Evolutionary conservation across 257 asterid species (phyloP).

Genomic region (Gentiana straminea): DNA sequence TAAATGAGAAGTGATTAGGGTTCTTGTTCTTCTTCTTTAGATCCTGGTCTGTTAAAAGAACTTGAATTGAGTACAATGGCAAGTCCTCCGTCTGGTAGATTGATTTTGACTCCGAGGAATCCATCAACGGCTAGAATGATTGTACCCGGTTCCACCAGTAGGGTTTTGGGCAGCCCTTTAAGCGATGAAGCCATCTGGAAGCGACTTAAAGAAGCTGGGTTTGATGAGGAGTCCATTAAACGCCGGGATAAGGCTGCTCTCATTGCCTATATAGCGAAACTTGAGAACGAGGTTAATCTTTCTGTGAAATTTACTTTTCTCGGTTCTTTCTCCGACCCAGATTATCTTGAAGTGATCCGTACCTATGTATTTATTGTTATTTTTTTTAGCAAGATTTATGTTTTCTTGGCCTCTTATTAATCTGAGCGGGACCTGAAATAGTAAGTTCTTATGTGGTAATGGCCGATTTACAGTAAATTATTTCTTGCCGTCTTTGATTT

Average conservation of each 20-base stretch:
- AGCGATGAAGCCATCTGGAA: conserved; percentile 76
- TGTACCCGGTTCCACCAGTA: conserved; percentile 17
- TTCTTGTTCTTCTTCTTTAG: neutral
- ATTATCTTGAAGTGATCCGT: neutral
- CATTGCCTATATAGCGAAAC: conserved; percentile 75
- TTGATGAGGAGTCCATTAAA: conserved; percentile 85
- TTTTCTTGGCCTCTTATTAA: neutral
- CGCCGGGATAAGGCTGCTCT: conserved; percentile 91
- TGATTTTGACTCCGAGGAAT: conserved; percentile 33
- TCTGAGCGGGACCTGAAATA: neutral
- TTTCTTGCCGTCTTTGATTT: neutral
- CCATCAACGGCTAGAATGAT: conserved; percentile 24
- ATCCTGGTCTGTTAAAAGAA: neutral
- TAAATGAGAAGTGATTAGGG: neutral
- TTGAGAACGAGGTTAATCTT: conserved; percentile 65
- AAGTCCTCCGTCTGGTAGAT: conserved; percentile 44
- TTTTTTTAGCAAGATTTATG: neutral
- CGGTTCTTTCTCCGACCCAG: neutral
- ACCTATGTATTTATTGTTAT: neutral
- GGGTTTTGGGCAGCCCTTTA: conserved; percentile 62
- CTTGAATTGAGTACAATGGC: conserved; percentile 25
- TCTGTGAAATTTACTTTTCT: neutral
- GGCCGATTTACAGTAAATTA: neutral
- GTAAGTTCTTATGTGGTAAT: too few species aligned
- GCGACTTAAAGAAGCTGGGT: conserved; percentile 77